These are phyloP conservation scores for Detonula confervacea DNA, from an alignment of 352 stramenopile genomes.

Conservation along the genomic window DNA sequence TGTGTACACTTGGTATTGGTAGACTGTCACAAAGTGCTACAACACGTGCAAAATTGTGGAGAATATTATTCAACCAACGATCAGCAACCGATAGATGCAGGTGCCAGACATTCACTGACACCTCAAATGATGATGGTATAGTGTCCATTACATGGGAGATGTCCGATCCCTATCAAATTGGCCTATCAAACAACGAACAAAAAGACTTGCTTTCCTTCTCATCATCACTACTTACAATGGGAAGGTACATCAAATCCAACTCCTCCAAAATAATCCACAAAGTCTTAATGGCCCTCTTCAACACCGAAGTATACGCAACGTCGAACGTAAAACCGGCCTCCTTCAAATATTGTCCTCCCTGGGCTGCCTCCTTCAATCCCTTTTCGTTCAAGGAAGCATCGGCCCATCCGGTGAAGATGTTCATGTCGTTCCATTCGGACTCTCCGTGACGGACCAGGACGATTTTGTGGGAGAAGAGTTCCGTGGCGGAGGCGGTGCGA, in stretches of 20 bases:
- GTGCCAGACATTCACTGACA: too few species aligned
- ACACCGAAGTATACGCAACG: conserved; percentile 94
- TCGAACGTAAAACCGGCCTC: conserved; percentile 91
- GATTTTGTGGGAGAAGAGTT: conserved; percentile 58
- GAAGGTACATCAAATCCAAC: conserved; percentile 96
- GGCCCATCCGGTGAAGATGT: conserved; percentile 98
- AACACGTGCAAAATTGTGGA: too few species aligned
- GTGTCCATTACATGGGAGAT: too few species aligned
- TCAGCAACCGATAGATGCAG: too few species aligned
- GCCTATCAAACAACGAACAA: too few species aligned
- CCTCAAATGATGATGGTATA: too few species aligned
- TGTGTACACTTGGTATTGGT: too few species aligned
- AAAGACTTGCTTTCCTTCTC: not conserved
- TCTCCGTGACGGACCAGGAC: conserved; percentile 91
- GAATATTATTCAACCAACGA: too few species aligned
- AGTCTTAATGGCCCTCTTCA: conserved; percentile 98
- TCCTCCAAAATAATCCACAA: conserved; percentile 97
- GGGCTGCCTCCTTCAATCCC: conserved; percentile 89
- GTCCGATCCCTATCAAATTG: too few species aligned
- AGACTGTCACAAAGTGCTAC: not conserved
- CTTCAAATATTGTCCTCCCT: conserved; percentile 93
- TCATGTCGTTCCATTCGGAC: conserved; percentile 96
- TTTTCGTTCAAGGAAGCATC: conserved; percentile 91
- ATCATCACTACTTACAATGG: conserved; percentile 83
- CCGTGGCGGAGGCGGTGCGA: not conserved